Base-by-base conservation (phyloP, 129 eudicot genomes). In the Lactuca sativa region DNA sequence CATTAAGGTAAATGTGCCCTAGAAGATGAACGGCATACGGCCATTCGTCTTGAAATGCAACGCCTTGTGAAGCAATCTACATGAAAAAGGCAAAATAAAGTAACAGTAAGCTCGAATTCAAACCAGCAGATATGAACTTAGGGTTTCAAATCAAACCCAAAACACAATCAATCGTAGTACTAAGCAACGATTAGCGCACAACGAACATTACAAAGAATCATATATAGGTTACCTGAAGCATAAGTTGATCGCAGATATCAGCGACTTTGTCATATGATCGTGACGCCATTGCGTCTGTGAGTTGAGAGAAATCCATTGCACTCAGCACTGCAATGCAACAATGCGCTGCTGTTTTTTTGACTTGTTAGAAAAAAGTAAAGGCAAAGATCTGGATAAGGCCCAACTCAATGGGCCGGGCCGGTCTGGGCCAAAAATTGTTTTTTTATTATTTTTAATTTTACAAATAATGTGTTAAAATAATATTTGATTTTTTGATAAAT, bases 1-100 rank as follows among this genome's bases (percentile, higher is more conserved):
- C 99, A 48, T 82, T 80, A 48, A 86, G 76, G 77, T 90, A 93
- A 67, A 90, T 73, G 80, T 81, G 89, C 43, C 88, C 97, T 41
- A 93, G 84, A 17, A 93, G 92, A 70, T 93, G 92, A 78, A 90
- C 78, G 9, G 97, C 97, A 74, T 83, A 93, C 0, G 97, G 97
- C 97, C 97, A 90, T 40, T 90, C 91, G 15, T 87, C 91, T 33
- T 82, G 85, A 81, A 73, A 87, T 5, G 84, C 72, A 64, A 76
- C 69, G 43, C 95, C 97, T 71, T 87, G 74, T 2, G 91, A 68
- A 73, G 97, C 86, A 64, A 68, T 78, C 97, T 87, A 63, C 60
- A 74, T 56, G 18, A 40, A 34, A 65, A 34, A 34, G 6, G 7
- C 16, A 47, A 4, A 56, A n/a, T 4, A 56, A 34, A 53, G 18